Conservation (phyloP, 495 filamentous ascomycete genomes). For the Xeromyces bisporus region DNA sequence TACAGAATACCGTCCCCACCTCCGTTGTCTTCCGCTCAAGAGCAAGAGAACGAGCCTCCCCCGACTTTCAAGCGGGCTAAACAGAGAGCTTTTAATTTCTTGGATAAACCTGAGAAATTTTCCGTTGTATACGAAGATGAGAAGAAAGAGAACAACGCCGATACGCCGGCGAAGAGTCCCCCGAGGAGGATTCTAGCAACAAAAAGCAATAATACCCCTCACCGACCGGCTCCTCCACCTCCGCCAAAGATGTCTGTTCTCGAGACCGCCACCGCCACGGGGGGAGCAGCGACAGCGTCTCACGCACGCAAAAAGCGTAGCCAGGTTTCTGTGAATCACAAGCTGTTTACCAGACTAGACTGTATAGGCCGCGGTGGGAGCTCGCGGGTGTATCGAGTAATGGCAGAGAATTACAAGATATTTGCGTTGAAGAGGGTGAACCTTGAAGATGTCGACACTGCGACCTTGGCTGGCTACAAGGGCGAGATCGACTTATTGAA, state of each 20-base stretch:
- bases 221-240: constrained; percentile 58
- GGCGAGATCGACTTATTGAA: constrained; percentile 89
- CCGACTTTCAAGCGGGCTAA: constrained; percentile 58
- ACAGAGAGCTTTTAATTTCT: constrained; percentile 33
- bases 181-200: constrained; percentile 52
- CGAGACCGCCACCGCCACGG: constrained; percentile 74
- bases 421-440: constrained; percentile 89
- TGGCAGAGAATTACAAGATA: constrained; percentile 89
- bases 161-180: constrained; percentile 32
- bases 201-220: constrained; percentile 70
- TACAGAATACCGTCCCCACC: constrained; percentile 51
- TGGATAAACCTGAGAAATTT: constrained; percentile 44
- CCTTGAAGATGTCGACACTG: constrained; percentile 73
- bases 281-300: constrained; percentile 54
- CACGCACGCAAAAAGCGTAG: constrained; percentile 58
- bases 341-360: constrained; percentile 74
- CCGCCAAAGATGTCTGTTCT: constrained; percentile 92
- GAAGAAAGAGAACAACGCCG: constrained; percentile 23
- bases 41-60: constrained; percentile 72
- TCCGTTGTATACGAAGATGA: constrained; percentile 32
- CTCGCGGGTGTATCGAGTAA: constrained; percentile 86
- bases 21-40: constrained; percentile 39
- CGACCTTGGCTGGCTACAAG: constrained; percentile 74
- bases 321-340: constrained; percentile 75
- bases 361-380: constrained; percentile 84